These are phyloP conservation scores for Fomitopsis palustris DNA, from an alignment of 1,284 basidiomycete genomes.

Conservation along the genomic window DNA sequence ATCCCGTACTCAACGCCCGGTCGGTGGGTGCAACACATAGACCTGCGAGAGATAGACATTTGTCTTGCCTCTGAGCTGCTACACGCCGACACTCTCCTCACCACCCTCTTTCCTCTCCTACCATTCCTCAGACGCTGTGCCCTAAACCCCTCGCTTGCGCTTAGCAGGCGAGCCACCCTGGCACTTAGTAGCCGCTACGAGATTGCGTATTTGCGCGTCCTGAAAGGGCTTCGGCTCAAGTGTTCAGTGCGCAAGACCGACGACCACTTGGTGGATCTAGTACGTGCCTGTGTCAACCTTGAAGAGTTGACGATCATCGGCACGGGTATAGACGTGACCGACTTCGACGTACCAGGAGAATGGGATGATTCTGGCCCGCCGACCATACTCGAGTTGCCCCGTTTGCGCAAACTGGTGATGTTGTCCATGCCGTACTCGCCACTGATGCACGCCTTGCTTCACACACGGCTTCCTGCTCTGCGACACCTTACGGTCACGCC, in stretches of 20 bases:
- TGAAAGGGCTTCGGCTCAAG: conserved; percentile 54
- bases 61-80: conserved; percentile 43
- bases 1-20: conserved; percentile 83
- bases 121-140: conserved; percentile 64
- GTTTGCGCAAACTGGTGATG: conserved; percentile 61
- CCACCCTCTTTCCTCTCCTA: conserved; percentile 61
- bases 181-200: conserved; percentile 56
- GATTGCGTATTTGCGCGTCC: conserved; percentile 44
- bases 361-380: conserved; percentile 26
- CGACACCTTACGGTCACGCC: conserved; percentile 72
- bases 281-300: conserved; percentile 56
- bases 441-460: conserved; percentile 57
- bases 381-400: conserved; percentile 48
- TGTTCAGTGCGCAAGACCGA: conserved; percentile 16
- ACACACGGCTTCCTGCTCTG: conserved; percentile 61
- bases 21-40: conserved; percentile 74
- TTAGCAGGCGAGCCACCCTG: conserved; percentile 57
- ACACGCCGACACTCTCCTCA: conserved; percentile 55
- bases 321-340: conserved; percentile 45
- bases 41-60: conserved; percentile 56
- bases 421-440: conserved; percentile 66
- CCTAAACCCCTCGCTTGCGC: conserved; percentile 54
- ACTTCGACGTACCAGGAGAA: conserved; percentile 15
- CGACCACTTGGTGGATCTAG: conserved; percentile 39
- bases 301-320: conserved; percentile 67